Evolutionary conservation across 768 basidiomycete species (phyloP), one percentile per base, ranked within the genome.

Genomic region (Sarcodon aspratus): DNA sequence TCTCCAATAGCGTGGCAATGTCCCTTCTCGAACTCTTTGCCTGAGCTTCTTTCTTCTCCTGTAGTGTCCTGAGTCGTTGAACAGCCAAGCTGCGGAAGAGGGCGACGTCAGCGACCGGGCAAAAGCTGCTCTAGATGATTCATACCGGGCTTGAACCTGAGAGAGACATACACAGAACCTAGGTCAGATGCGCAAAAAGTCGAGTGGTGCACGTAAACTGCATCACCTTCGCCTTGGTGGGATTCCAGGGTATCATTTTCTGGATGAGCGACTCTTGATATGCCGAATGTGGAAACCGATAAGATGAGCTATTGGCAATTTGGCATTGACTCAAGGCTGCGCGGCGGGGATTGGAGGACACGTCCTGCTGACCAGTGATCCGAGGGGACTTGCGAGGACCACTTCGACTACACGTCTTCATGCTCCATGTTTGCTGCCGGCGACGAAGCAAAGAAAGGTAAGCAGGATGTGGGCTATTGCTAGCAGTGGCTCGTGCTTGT

Each of bases 21-120:
- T 94, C 90, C 38, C 88, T 72, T 15, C 92, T 73, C 34, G 85
- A 60, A 36, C 61, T 59, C 64, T 86, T 85, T 2, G 82, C 81
- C 15, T 96, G 79, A 0, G 93, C 91, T 55, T 83, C 80, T 66
- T 86, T 93, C 78, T 98, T 98, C 68, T 93, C 87, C 56, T 93
- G 86, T 9, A 92, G 68, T 15, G 82, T 93, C 49, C 88, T 76
- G 51, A 92, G 70, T 13, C 88, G 79, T 63, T 94, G 89, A 17
- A 92, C 85, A 1, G 88, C 86, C 33, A 94, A 73, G 13, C 40
- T 13, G 13, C 13, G 40, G 9, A 42, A 42, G 27, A 42, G 40
- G 27, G 40, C 13, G 40, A 42, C 13, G 17, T 45, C 37, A 38
- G n/a, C 37, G 17, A 38, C 17, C 37, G 5, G 17, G 17, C 37